Percentiles rank a stretch among this genome's conserved stretches.
Evolutionary conservation across 2,329 filamentous ascomycete genomes (phyloP).

Genomic region (Alternaria sp.): DNA sequence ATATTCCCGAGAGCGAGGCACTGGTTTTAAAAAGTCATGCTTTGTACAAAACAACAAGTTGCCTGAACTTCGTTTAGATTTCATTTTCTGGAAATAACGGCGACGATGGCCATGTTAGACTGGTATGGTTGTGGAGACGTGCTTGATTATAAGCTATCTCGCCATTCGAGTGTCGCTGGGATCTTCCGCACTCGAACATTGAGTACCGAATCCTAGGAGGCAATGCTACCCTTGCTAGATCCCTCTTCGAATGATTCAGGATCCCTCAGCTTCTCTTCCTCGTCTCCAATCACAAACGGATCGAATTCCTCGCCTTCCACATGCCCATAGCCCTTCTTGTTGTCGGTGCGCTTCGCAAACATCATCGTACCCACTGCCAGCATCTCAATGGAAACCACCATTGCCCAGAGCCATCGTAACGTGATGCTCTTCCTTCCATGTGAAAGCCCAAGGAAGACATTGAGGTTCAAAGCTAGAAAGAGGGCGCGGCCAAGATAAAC

Average conservation of each 20-base stretch:
- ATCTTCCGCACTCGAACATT: not conserved
- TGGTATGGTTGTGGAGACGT: not conserved
- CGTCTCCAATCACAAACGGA: not conserved
- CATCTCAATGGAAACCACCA: not conserved
- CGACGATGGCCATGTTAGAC: not conserved
- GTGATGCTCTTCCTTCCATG: not conserved
- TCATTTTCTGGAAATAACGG: not conserved
- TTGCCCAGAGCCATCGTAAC: not conserved
- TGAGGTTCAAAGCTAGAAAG: not conserved
- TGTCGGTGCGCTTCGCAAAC: not conserved
- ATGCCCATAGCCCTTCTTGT: not conserved
- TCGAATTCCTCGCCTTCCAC: not conserved
- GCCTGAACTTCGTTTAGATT: not conserved
- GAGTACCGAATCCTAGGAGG: not conserved
- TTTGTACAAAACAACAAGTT: rapidly evolving
- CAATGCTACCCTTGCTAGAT: not conserved
- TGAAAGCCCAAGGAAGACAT: not conserved
- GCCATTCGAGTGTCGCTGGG: not conserved
- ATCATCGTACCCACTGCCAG: not conserved
- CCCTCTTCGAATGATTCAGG: not conserved
- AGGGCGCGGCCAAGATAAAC: not conserved
- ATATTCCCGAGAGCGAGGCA: not conserved
- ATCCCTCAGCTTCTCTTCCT: not conserved
- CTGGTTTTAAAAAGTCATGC: not conserved
- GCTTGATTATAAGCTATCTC: not conserved